Evolutionary conservation across 2,329 filamentous ascomycete species (phyloP).

Genomic region (Rutstroemia sp.): DNA sequence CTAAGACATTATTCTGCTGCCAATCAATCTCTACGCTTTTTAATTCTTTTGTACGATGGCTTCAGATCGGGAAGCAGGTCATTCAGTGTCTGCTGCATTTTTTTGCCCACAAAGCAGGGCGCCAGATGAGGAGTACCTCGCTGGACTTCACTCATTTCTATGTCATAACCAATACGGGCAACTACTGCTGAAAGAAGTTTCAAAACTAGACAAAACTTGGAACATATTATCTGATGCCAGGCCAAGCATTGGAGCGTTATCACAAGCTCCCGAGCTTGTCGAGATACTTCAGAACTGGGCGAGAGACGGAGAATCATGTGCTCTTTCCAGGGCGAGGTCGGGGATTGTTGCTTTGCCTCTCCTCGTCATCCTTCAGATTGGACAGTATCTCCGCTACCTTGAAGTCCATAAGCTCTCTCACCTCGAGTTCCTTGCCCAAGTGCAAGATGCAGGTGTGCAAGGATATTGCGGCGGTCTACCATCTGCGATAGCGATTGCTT

Average conservation of each 20-base stretch:
- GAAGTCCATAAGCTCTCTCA: conserved; percentile 3
- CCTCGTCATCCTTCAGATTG: conserved; percentile 5
- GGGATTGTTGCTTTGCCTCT: conserved; percentile 6
- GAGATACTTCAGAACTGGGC: not conserved
- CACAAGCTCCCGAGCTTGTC: not conserved
- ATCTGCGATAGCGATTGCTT: conserved; percentile 9
- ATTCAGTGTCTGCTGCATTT: not conserved
- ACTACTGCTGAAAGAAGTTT: not conserved
- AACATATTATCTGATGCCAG: not conserved
- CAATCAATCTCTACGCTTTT: too few relatives aligned
- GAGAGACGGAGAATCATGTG: not conserved
- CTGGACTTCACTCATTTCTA: not conserved
- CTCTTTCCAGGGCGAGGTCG: not conserved
- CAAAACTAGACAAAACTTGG: conserved; percentile 6
- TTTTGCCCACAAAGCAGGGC: conserved; percentile 5
- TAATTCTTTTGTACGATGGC: too few relatives aligned
- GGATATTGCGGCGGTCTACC: conserved; percentile 13
- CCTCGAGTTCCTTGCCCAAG: conserved; percentile 3
- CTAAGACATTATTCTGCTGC: too few relatives aligned
- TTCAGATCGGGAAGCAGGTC: too few relatives aligned
- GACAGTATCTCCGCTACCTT: conserved; percentile 11
- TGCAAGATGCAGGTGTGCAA: conserved; percentile 9
- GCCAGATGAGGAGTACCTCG: not conserved
- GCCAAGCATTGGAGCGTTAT: not conserved
- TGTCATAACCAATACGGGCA: conserved; percentile 7